Percentiles rank a stretch among this genome's conserved stretches.
These are phyloP conservation scores for Sanghuangporus baumii DNA, from an alignment of 1,284 basidiomycete species.

Conservation along the genomic window DNA sequence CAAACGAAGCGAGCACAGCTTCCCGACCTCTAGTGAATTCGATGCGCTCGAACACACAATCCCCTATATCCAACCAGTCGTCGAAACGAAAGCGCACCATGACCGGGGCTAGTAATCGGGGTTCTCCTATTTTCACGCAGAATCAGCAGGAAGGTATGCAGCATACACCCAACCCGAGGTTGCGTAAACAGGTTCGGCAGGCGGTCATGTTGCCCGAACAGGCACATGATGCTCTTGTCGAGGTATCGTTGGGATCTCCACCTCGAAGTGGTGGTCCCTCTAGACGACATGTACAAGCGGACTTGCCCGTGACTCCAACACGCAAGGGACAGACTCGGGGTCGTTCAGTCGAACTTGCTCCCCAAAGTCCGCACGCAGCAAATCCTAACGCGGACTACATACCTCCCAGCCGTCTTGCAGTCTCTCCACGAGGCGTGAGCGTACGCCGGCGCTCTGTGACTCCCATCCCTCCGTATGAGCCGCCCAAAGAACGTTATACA, in stretches of 20 bases:
- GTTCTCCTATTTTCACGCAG: not conserved
- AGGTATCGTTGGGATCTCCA: not conserved
- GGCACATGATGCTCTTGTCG: not conserved
- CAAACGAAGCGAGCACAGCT: conserved; percentile 3
- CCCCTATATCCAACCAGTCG: not conserved
- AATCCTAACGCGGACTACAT: conserved; percentile 50
- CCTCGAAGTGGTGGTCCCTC: not conserved
- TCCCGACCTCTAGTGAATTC: conserved; percentile 11
- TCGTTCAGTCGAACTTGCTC: conserved; percentile 27
- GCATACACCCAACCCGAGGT: conserved; percentile 17
- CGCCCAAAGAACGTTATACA: conserved; percentile 58
- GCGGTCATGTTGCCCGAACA: conserved; percentile 12
- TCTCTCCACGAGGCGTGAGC: conserved; percentile 21
- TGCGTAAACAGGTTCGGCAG: conserved; percentile 15
- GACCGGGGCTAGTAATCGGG: not conserved
- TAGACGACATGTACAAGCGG: not conserved
- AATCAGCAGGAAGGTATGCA: not conserved
- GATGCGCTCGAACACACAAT: conserved; percentile 6
- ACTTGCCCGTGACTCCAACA: conserved; percentile 25
- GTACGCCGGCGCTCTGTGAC: conserved; percentile 33
- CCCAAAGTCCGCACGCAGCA: conserved; percentile 39
- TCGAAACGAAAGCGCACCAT: conserved; percentile 15
- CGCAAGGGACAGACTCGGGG: conserved; percentile 4
- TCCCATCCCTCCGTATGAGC: conserved; percentile 56
- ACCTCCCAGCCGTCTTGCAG: conserved; percentile 26